Evolutionary conservation across 2,329 filamentous ascomycete species (phyloP), one percentile per base, ranked within the genome.

Genomic region (Aspergillus sp.): DNA sequence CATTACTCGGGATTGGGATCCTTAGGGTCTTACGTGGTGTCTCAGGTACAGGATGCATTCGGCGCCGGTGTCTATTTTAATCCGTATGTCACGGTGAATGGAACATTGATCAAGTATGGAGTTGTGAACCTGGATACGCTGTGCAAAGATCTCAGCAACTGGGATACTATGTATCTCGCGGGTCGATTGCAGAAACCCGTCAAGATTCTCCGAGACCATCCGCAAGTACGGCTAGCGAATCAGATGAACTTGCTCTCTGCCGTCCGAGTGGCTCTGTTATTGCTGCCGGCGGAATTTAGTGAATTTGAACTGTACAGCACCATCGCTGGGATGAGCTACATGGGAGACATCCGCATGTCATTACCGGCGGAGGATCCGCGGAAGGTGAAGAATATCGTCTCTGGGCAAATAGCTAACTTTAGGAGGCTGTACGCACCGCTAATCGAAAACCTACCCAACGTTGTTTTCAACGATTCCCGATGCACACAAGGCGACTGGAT

Each of bases 21-120:
- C 9, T 70, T 96, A 19, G 91, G 91, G 1, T 97, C 90, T 1
- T 90, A 82, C 29, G 77, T 87, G 3, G 87, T 97, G 12, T 89
- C 88, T 9, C 78, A 82, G 45, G 82, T 96, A 19, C 91, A 98
- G 67, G 88, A 97, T 60, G 79, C 75, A 53, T 87, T 86, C 73
- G 93, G 93, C 38, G 93, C 93, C 0, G 94, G 93, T 5, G 88
- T 96, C 35, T 98, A 98, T 70, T 98, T 96, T 72, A 95, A 98
- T 60, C 90, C 93, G 0, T 96, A 91, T 64, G 81, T 98, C 42
- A 91, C 86, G 2, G 83, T 97, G 50, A 95, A 97, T 59, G 94
- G 93, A 36, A 94, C 89, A 51, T 77, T 97, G 60, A 93, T 98
- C 68, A 98, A 98, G 70, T 98, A 98, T 60, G 93, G 91, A 19